A percentile compares a stretch with the other conserved stretches of the same genome.
Conservation (phyloP, 176 grass and related monocot species). For the Phoenix roebelenii region DNA sequence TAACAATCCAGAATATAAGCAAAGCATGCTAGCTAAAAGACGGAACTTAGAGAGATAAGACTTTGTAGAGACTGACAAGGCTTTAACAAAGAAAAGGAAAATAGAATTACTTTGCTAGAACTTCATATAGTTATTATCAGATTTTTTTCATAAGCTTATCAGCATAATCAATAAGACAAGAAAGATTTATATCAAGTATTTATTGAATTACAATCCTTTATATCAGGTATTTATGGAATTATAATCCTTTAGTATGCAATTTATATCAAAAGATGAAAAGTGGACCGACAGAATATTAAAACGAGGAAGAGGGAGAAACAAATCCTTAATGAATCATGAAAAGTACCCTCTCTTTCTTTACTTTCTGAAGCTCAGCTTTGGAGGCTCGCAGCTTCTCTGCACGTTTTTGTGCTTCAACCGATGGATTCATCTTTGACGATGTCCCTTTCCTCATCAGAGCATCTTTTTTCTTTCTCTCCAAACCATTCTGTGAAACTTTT, state of each 20-base stretch:
- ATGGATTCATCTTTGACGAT: conserved; percentile 38
- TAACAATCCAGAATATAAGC: background rate
- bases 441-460: conserved; percentile 41
- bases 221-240: too few relatives aligned
- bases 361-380: conserved; percentile 80
- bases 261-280: too few relatives aligned
- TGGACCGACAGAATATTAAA: background rate
- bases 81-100: too few relatives aligned
- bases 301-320: background rate
- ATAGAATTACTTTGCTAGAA: too few relatives aligned
- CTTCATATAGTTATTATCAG: too few relatives aligned
- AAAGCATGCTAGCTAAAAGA: background rate
- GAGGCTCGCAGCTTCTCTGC: conserved; percentile 75
- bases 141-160: too few relatives aligned
- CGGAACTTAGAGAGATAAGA: too few relatives aligned
- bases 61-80: too few relatives aligned
- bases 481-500: conserved; percentile 44
- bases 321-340: conserved; percentile 7
- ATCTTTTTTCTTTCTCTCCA: conserved; percentile 76
- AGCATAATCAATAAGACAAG: too few relatives aligned
- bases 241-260: too few relatives aligned
- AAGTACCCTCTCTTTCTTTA: conserved; percentile 82
- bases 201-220: too few relatives aligned
- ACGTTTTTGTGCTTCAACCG: conserved; percentile 82
- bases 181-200: too few relatives aligned